Evolutionary conservation across 2,329 filamentous ascomycete genomes (phyloP), one percentile per base, ranked within the genome.

Genomic region (Plenodomus biglobosus): DNA sequence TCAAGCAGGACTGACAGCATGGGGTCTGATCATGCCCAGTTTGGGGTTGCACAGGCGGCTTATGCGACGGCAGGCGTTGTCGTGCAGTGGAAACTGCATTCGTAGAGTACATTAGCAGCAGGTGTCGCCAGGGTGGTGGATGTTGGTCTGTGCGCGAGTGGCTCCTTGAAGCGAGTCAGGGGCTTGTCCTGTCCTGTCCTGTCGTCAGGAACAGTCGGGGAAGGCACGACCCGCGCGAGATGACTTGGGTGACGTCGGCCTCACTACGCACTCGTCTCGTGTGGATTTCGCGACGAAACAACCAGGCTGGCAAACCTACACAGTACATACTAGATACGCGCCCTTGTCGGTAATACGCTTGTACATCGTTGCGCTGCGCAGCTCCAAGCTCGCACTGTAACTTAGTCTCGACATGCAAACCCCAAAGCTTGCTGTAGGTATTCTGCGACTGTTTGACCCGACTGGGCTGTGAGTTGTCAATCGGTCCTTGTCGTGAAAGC

Each of bases 151-250:
- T 55, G 51, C 40, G 49, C 38, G 51, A 2, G 18, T 52, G 59
- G 53, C 55, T 53, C 48, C 46, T 45, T 40, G 47, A 58, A 62
- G 53, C 64, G 62, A 66, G 62, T 62, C 62, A 66, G 59, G 60
- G 55, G 51, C 49, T 15, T 32, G 13, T 10, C 13, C 15, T 6
- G 32, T 17, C 18, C 21, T 24, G 24, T 40, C 6, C 3, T 15
- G 11, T 32, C 27, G 24, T 42, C 58, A 61, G 60, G 60, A 52
- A 61, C 58, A 56, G 43, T 40, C 18, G 50, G 44, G 48, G 41
- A 59, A 50, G 47, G 55, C 61, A 60, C 56, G 46, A 27, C 30
- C 52, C 47, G 50, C 47, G 50, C 21, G 48, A 41, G 27, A 16
- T 56, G 53, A 57, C 53, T 64, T 54, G 61, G 48, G 43, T n/a